Percentiles rank a stretch among this genome's conserved stretches.
Conservation (phyloP, 768 basidiomycete genomes). For the Naganishia vaughanmartiniae region DNA sequence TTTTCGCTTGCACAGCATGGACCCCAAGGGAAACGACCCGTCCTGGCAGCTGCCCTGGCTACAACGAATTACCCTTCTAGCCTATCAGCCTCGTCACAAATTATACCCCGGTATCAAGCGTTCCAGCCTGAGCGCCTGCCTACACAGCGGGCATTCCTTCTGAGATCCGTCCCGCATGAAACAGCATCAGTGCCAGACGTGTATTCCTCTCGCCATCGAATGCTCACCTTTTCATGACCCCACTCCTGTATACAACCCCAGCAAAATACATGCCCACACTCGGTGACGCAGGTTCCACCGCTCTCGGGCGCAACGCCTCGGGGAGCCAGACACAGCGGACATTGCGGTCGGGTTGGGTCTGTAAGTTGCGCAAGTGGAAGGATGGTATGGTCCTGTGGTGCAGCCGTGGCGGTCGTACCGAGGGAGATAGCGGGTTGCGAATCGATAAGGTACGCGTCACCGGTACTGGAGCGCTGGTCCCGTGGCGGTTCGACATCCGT, state of each 20-base stretch:
- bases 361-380: slow-evolving; percentile 36
- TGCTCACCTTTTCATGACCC: slow-evolving; percentile 50
- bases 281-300: slow-evolving; percentile 50
- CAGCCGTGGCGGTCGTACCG: slow-evolving; percentile 27
- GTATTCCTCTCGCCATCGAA: no score
- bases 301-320: slow-evolving; percentile 45
- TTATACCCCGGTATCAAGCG: slow-evolving; percentile 49
- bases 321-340: slow-evolving; percentile 48
- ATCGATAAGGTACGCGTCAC: slow-evolving; percentile 34
- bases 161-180: slow-evolving; percentile 25
- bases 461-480: slow-evolving; percentile 22
- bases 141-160: slow-evolving; percentile 52
- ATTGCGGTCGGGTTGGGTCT: slow-evolving; percentile 40
- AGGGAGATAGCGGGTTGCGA: slow-evolving; percentile 34
- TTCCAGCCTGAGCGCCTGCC: slow-evolving; percentile 49
- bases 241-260: slow-evolving; percentile 50
- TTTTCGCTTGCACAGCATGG: not conserved
- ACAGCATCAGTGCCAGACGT: not conserved
- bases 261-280: slow-evolving; percentile 53
- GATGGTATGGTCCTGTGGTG: slow-evolving; percentile 35
- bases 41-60: no score
- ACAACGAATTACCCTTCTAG: no score
- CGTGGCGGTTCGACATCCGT: not conserved
- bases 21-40: no score
- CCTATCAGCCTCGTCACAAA: slow-evolving; percentile 27